A percentile compares a stretch with the other conserved stretches of the same genome.
phyloP scores from a whole-genome alignment of 768 basidiomycete species.

The Lactarius deliciosus region DNA sequence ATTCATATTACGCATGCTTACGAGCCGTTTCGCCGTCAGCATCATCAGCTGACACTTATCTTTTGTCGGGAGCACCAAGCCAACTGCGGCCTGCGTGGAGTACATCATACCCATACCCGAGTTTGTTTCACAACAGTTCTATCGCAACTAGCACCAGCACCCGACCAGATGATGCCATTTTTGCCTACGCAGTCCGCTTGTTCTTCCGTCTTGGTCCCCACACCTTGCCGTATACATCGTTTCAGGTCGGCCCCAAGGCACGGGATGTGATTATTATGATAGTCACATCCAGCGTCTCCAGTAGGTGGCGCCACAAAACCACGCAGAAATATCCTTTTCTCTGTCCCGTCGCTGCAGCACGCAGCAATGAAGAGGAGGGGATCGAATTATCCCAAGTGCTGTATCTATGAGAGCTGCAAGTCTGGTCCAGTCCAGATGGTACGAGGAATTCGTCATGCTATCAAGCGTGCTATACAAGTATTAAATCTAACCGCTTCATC shows the following conservation, averaged over 20 bases:
- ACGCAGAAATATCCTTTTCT: not conserved
- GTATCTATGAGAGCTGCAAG: not conserved
- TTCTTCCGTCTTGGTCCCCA: not conserved
- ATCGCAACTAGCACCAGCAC: conserved; percentile 1
- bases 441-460: not conserved
- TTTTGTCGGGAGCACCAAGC: not conserved
- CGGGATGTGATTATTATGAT: not conserved
- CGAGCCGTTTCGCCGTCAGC: conserved; percentile 7
- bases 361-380: not conserved
- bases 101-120: not conserved
- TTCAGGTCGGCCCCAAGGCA: conserved; percentile 3
- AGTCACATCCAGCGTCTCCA: not conserved
- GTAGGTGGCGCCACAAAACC: not conserved
- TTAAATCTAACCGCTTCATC: not conserved
- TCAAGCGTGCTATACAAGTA: not conserved
- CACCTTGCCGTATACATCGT: not conserved
- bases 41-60: conserved; percentile 20
- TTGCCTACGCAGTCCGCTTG: not conserved
- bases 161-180: not conserved
- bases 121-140: not conserved
- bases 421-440: not conserved
- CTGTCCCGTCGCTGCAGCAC: not conserved
- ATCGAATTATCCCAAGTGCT: not conserved
- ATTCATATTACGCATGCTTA: conserved; percentile 1
- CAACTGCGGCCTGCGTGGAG: conserved; percentile 19